A percentile compares a stretch with the other conserved stretches of the same genome.
These are phyloP conservation scores for Ophiorrhiza pumila DNA, from an alignment of 257 asterid genomes.

Conservation along the genomic window DNA sequence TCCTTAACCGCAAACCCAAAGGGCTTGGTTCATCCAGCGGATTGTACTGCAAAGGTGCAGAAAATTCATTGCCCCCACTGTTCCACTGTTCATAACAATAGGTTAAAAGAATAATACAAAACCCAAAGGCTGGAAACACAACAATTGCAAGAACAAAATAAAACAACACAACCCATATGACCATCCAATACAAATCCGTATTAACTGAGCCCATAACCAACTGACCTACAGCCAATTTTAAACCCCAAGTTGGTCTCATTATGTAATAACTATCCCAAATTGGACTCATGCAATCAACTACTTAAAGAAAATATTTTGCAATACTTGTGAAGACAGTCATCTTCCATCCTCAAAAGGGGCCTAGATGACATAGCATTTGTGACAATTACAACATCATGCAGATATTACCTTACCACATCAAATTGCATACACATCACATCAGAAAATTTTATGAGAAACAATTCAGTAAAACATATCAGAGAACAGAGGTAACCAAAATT, in stretches of 20 bases:
- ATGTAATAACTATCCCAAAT: neutral
- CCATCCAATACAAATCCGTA: neutral
- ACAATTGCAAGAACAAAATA: neutral
- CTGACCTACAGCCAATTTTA: neutral
- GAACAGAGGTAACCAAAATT: neutral
- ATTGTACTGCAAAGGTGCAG: slow-evolving; percentile 43
- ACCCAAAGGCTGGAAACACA: neutral
- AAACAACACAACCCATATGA: neutral
- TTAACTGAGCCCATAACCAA: neutral
- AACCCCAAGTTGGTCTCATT: neutral
- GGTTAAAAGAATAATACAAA: neutral
- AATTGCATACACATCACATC: neutral
- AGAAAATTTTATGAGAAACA: neutral
- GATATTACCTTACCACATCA: neutral
- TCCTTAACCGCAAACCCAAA: slow-evolving; percentile 63
- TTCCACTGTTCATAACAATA: slow-evolving; percentile 31
- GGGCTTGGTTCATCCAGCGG: slow-evolving; percentile 81
- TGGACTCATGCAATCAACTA: neutral
- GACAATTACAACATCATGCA: neutral
- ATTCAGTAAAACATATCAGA: neutral
- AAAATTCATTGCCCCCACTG: slow-evolving; percentile 25
- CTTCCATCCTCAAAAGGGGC: neutral
- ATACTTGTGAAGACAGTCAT: neutral
- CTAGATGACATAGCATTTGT: neutral
- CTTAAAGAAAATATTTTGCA: neutral